Evolutionary conservation across 2,329 filamentous ascomycete genomes (phyloP).

Genomic region (Hymenoscyphus repandus): DNA sequence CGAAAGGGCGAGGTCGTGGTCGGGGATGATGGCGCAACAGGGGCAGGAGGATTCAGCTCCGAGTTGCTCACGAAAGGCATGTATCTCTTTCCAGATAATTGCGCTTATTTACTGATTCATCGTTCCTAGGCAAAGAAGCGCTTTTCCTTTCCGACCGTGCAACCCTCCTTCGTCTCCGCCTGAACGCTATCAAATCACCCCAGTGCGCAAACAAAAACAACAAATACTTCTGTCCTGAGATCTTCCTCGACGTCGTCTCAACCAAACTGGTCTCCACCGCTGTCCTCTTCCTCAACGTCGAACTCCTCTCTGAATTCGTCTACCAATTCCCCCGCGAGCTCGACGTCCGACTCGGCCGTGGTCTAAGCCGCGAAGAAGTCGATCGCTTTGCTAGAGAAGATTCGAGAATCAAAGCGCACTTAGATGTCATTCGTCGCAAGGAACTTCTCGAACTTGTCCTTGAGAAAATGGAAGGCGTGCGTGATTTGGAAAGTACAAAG

Average conservation of each 20-base stretch:
- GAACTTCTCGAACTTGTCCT: conserved; percentile 89
- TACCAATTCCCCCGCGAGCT: conserved; percentile 95
- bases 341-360: conserved; percentile 77
- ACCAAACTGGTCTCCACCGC: conserved; percentile 92
- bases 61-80: conserved; percentile 77
- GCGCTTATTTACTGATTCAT: neutral
- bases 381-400: conserved; percentile 92
- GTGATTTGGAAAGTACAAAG: conserved; percentile 62
- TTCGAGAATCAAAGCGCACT: conserved; percentile 78
- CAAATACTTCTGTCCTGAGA: conserved; percentile 94
- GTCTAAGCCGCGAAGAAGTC: conserved; percentile 72
- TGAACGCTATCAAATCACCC: conserved; percentile 82
- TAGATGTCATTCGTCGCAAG: conserved; percentile 89
- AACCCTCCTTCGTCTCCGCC: conserved; percentile 84
- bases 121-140: conserved; percentile 70
- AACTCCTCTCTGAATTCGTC: conserved; percentile 94
- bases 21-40: conserved; percentile 76
- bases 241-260: conserved; percentile 96
- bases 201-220: conserved; percentile 80
- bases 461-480: conserved; percentile 89
- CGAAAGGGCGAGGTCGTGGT: conserved; percentile 78
- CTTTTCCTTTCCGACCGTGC: conserved; percentile 90
- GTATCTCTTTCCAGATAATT: conserved; percentile 24
- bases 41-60: conserved; percentile 89
- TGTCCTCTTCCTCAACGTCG: conserved; percentile 94